Conservation (phyloP, 768 basidiomycete genomes). For the Naganishia randhawae region DNA sequence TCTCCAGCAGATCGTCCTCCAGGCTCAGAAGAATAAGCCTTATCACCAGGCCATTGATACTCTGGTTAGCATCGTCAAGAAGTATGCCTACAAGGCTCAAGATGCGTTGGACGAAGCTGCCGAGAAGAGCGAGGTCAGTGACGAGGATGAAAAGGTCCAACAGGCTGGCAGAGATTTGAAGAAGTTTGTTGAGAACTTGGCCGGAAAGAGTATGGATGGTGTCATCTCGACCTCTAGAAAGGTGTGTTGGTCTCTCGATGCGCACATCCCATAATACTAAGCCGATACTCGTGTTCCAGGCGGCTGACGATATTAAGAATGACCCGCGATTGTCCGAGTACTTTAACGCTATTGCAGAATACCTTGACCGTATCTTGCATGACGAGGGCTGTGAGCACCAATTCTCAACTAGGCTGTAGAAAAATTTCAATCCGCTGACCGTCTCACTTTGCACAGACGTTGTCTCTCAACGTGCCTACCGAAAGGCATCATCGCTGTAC, state of each 20-base stretch:
- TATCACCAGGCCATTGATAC: slow-evolving; percentile 51
- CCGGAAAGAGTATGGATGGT: slow-evolving; percentile 49
- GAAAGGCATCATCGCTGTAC: slow-evolving; percentile 50
- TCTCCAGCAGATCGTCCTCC: slow-evolving; percentile 48
- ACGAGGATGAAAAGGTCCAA: slow-evolving; percentile 49
- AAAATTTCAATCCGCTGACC: neutral
- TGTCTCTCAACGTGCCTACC: slow-evolving; percentile 49
- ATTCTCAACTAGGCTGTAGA: neutral
- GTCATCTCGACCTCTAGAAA: slow-evolving; percentile 45
- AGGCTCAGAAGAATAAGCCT: slow-evolving; percentile 49
- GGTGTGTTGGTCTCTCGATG: too few species aligned
- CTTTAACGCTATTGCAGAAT: slow-evolving; percentile 48
- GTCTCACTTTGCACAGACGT: slow-evolving; percentile 39
- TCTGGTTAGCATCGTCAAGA: slow-evolving; percentile 50
- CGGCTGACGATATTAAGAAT: slow-evolving; percentile 49
- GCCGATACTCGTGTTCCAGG: slow-evolving; percentile 26
- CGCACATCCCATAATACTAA: neutral
- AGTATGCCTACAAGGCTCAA: slow-evolving; percentile 51
- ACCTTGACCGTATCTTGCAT: slow-evolving; percentile 50
- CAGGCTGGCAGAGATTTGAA: slow-evolving; percentile 50
- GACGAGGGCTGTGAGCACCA: slow-evolving; percentile 43
- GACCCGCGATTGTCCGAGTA: slow-evolving; percentile 50
- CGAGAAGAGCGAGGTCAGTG: slow-evolving; percentile 43
- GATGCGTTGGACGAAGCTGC: slow-evolving; percentile 46
- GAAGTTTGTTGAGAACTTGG: slow-evolving; percentile 50